Evolutionary conservation across 2,329 filamentous ascomycete genomes (phyloP), one percentile per base, ranked within the genome.

Genomic region (Onygena corvina): DNA sequence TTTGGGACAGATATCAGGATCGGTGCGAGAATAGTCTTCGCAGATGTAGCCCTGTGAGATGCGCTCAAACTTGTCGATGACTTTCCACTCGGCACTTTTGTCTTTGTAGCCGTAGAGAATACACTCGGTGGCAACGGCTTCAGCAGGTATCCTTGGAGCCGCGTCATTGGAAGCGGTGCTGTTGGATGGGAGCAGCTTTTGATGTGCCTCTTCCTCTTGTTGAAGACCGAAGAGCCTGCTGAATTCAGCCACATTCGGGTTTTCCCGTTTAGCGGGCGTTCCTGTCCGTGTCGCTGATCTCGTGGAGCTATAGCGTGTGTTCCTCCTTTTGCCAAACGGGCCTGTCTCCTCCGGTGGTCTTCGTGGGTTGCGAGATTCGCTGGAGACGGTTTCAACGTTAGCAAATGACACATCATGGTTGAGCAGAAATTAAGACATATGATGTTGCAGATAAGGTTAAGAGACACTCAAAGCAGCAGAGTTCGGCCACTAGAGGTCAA

Each of bases 21-120:
- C 83, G 55, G 85, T 81, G 54, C 90, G 81, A 6, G 88, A 80
- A 66, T 96, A 96, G 67, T 95, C 89, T 69, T 96, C 90, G 66
- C 89, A 89, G 62, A 95, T 86, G 54, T 79, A 71, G 21, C 89
- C 89, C 27, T 69, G 67, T 4, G 86, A 90, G 35, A 94, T 80
- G 52, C 82, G 78, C 70, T 95, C 90, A 69, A 84, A 96, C 67
- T 86, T 86, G 57, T 84, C 81, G 58, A 96, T 82, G 29, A 88
- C 88, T 23, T 89, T 87, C 76, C 92, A 95, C 61, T 81, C 76
- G 5, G 66, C 63, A 3, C 76, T 73, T 56, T 71, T 87, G 75
- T 67, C 81, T 70, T 65, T 79, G 67, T 89, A 95, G 25, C 90
- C 90, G 57, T 89, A 85, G 12, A 96, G 73, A 49, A 94, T 80